Evolutionary conservation across 306 rosid species (phyloP), one percentile per base, ranked within the genome.

Genomic region (Cajanus cajan): DNA sequence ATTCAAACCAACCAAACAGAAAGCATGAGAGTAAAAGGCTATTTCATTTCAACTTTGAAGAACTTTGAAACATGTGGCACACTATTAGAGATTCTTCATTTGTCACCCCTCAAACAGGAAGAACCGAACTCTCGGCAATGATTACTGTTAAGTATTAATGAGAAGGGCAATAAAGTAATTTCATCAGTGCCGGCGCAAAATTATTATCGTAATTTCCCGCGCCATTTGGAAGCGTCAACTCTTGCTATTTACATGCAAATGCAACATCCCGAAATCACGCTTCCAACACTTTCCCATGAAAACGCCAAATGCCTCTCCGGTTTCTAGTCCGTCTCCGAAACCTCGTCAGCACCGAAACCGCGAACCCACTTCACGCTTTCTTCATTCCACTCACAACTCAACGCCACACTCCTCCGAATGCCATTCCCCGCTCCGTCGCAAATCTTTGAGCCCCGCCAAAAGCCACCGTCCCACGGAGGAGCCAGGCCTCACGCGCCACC

Each of bases 351-450:
- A 45, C 24, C 84, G 80, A 79, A 83, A 76, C 47, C 93, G 97
- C 0, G 90, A 90, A 72, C 87, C 80, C 5, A 73, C 80, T 76
- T 90, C 96, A 0, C 85, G 96, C 6, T 87, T 84, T 73, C 74
- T 18, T 2, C 52, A 89, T 84, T 48, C 82, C 2, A 77, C 90
- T 37, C 82, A 82, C 0, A 47, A 4, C 19, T 79, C 80, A 22
- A 43, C 90, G 21, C 58, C 84, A 37, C 21, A 33, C 43, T 45
- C 90, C 12, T 19, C 11, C 24, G 94, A 81, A 22, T 44, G 71
- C 64, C 67, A 74, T 33, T 91, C 98, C 0, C 92, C 90, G 1
- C 14, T 43, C 37, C 84, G 73, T 4, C 79, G 87, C 45, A 94
- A 88, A 74, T 25, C 87, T 6, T 39, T 83, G 4, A 72, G 62